Base-by-base conservation (phyloP, 805 yeast species). In the Lipomyces mesembrius region DNA sequence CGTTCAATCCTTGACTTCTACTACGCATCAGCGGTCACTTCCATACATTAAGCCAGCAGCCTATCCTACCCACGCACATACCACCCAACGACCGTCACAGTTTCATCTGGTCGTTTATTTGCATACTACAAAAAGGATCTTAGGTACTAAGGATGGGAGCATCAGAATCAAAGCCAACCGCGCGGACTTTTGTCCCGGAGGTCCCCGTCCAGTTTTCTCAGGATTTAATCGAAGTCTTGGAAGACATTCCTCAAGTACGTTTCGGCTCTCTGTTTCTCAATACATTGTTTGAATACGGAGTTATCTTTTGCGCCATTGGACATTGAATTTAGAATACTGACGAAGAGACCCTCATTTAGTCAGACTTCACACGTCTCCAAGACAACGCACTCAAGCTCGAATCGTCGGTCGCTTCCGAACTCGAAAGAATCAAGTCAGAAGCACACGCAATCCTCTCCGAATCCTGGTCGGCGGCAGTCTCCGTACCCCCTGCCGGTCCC, bases 341-440 rank as follows among this genome's bases (percentile, higher is more conserved):
- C 39, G 60, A 52, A 37, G 32, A 37, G 12, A 35, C 17, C n/a
- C 34, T 12, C 22, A 46, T 34, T 17, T 52, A 76, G 73, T 75
- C 81, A 52, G 80, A 79, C 67, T 76, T 75, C 66, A 75, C 79
- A 25, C 79, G 81, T 54, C 61, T 72, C 27, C 79, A 78, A 57
- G 72, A 71, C 62, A 56, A 74, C 8, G 77, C 75, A 22, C 74
- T 75, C 66, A 69, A 74, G 63, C 74, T 79, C 60, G 80, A 79
- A 71, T 77, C 77, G 17, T 68, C 69, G 62, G 80, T 79, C 8
- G 65, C 77, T 12, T 73, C 73, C 66, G 76, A 77, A 59, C 75
- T 79, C 46, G 69, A 71, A 35, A 73, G 75, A 65, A 71, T 76
- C 27, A 74, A 74, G 62, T 63, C 63, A 27, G 78, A 78, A 32